Conservation (phyloP, 225 moss, liverwort and hornwort species). For the Physcomitrellopsis africana region DNA sequence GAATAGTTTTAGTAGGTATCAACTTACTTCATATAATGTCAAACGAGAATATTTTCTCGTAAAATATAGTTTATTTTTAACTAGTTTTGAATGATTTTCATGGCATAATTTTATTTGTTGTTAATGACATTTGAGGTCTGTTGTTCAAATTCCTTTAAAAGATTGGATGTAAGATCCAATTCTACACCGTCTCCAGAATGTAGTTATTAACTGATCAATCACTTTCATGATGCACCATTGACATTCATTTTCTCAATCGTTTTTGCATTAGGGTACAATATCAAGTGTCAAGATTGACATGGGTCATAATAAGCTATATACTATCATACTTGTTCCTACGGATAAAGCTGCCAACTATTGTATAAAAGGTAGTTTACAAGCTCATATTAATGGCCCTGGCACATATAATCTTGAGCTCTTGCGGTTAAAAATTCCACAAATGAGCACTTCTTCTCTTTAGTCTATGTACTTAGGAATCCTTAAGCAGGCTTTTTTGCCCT, state of each 20-base stretch:
- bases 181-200: not conserved
- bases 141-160: not conserved
- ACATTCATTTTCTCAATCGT: not conserved
- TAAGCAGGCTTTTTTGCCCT: not conserved
- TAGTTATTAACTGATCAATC: not conserved
- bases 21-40: not conserved
- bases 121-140: not conserved
- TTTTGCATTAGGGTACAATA: constrained; percentile 57
- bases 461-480: not conserved
- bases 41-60: not conserved
- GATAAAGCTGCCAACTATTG: constrained; percentile 77
- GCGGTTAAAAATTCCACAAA: constrained; percentile 68
- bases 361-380: constrained; percentile 58
- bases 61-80: not conserved
- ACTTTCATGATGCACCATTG: not conserved
- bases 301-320: constrained; percentile 67
- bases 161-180: not conserved
- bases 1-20: too few relatives aligned
- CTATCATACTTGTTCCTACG: constrained; percentile 60
- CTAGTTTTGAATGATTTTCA: not conserved
- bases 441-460: constrained; percentile 22
- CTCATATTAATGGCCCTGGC: constrained; percentile 57
- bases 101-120: not conserved
- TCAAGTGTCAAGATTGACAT: constrained; percentile 70
- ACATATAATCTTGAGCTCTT: constrained; percentile 73